Conservation (phyloP, 2,329 filamentous ascomycete species). For the Venturia aucupariae region DNA sequence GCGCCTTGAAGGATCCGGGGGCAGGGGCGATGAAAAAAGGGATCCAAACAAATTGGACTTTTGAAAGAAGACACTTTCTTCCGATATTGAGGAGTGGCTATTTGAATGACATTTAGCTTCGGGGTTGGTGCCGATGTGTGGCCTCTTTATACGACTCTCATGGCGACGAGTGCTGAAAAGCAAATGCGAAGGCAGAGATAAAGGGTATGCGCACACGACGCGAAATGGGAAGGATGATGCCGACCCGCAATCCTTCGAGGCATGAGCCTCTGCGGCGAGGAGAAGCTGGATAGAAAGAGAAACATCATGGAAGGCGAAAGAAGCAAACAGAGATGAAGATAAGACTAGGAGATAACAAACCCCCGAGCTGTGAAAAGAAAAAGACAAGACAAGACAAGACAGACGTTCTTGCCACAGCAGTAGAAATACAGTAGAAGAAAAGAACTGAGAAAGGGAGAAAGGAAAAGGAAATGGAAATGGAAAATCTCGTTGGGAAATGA, state of each 20-base stretch:
- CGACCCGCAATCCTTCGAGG: neutral
- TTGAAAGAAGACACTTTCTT: neutral
- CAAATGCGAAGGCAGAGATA: neutral
- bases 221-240: neutral
- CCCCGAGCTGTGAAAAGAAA: too few species aligned
- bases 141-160: neutral
- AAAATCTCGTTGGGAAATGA: too few species aligned
- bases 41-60: neutral
- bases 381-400: too few species aligned
- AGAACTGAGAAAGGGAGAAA: neutral
- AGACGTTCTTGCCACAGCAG: neutral
- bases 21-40: neutral
- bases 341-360: too few species aligned
- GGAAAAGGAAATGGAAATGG: too few species aligned
- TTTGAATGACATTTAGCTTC: neutral
- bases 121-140: neutral
- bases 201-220: neutral
- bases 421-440: neutral
- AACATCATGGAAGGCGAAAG: neutral
- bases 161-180: neutral
- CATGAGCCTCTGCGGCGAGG: neutral
- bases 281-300: neutral
- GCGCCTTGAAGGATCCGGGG: conserved; percentile 14
- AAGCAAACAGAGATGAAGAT: too few species aligned
- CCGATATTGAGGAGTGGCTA: neutral